Base-by-base conservation (phyloP, 2,329 filamentous ascomycete species). In the Talaromyces funiculosus region DNA sequence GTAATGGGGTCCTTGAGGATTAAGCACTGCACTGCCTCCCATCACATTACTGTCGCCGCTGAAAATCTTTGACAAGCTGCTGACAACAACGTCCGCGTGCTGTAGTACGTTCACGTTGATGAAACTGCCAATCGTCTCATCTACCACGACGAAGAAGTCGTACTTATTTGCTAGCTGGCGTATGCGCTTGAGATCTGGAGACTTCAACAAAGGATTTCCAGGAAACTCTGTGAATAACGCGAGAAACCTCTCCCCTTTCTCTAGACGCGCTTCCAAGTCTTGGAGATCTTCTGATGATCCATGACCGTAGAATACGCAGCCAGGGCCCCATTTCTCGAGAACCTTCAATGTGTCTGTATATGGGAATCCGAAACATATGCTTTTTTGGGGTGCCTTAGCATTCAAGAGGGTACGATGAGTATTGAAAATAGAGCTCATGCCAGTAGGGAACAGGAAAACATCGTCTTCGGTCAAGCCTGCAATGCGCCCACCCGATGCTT, bases 1-100 rank as follows among this genome's bases (percentile, higher is more conserved):
- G 73, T 96, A 96, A 75, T 88, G 89, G 49, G 78, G 84, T n/a
- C 86, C 80, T 60, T 86, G 83, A 0, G 86, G 84, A 64, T 88
- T 88, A 57, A 88, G 75, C 16, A 88, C 81, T 14, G 81, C 78
- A 65, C 84, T 89, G 60, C 94, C 94, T 61, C 92, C 94, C 93
- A 97, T 97, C 66, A 99, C 94, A 73, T 99, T 97, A 73, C 90
- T 94, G 75, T 97, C 94, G 55, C 94, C 94, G 60, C 91, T 96
- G 77, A 99, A 99, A 58, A 97, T 89, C 75, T 99, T 99, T 53
- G 94, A 97, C 62, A 99, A 80, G 72, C 90, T 96, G 79, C 90
- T 96, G 60, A 96, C 93, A 4, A 97, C 90, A 16, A 97, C 82
- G 74, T 99, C 94, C 62, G 91, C 90, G 70, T 88, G 89, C 2